Evolutionary conservation across 768 basidiomycete genomes (phyloP).

Genomic region (Xanthoconium stramineum): DNA sequence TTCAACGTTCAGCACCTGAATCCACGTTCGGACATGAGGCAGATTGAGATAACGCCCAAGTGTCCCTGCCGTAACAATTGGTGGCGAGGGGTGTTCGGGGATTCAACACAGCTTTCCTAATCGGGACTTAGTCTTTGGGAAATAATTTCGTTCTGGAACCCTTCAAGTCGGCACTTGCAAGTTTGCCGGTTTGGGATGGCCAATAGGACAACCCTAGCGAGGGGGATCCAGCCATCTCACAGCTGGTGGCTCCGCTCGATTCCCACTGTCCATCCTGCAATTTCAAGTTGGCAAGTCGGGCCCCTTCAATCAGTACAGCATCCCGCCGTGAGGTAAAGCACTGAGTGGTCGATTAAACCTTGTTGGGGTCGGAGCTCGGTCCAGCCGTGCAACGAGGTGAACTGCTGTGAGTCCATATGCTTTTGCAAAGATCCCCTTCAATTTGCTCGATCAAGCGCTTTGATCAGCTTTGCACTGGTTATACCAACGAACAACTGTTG

Average conservation of each 20-base stretch:
- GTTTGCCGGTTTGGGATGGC: slow-evolving; percentile 4
- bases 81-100: slow-evolving; percentile 22
- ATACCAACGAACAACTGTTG: background rate
- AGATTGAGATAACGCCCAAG: slow-evolving; percentile 21
- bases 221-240: background rate
- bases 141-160: slow-evolving; percentile 2
- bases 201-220: background rate
- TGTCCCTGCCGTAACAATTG: slow-evolving; percentile 23
- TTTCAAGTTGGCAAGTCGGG: slow-evolving; percentile 7
- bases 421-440: background rate
- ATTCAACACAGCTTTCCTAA: slow-evolving; percentile 12
- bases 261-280: background rate
- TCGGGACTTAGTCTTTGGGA: background rate
- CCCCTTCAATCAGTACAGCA: slow-evolving; percentile 16
- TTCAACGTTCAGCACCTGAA: slow-evolving; percentile 4
- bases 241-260: background rate
- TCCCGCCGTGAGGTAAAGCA: slow-evolving; percentile 12
- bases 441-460: background rate
- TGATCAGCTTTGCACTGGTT: background rate
- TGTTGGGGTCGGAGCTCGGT: background rate
- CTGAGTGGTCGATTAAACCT: background rate
- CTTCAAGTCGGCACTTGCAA: background rate
- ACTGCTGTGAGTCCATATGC: background rate
- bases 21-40: slow-evolving; percentile 21
- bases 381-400: slow-evolving; percentile 11